These are phyloP conservation scores for Pichia gijzeniarum DNA, from an alignment of 805 yeast species.

Conservation along the genomic window DNA sequence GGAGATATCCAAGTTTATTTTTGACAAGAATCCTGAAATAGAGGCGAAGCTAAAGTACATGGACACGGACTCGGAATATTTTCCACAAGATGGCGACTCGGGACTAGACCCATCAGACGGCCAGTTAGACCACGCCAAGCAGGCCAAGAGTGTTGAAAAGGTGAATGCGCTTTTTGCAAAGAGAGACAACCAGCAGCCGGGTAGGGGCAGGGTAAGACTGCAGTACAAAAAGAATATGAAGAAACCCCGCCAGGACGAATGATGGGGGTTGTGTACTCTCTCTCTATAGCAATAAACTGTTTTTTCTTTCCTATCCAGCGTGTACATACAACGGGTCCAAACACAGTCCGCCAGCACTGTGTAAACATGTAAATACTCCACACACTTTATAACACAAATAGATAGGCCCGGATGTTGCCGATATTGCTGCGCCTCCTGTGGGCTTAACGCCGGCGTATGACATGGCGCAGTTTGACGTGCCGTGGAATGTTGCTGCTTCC, in stretches of 20 bases:
- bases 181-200: background rate
- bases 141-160: background rate
- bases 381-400: too few species aligned
- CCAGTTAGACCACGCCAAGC: background rate
- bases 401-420: too few species aligned
- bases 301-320: background rate
- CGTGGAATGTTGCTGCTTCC: too few species aligned
- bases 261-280: too few species aligned
- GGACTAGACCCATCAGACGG: background rate
- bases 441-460: too few species aligned
- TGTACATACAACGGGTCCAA: background rate
- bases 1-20: conserved; percentile 17
- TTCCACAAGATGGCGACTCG: too few species aligned
- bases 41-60: conserved; percentile 14
- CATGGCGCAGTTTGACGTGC: too few species aligned
- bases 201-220: conserved; percentile 11
- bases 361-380: too few species aligned
- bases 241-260: background rate
- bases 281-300: background rate
- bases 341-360: too few species aligned
- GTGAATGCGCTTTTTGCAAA: background rate
- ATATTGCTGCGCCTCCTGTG: too few species aligned
- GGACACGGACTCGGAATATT: background rate
- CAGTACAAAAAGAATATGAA: conserved; percentile 9
- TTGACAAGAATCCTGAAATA: conserved; percentile 15